Evolutionary conservation across 83 land plant species (phyloP), one percentile per base, ranked within the genome.

Genomic region (Picea abies): DNA sequence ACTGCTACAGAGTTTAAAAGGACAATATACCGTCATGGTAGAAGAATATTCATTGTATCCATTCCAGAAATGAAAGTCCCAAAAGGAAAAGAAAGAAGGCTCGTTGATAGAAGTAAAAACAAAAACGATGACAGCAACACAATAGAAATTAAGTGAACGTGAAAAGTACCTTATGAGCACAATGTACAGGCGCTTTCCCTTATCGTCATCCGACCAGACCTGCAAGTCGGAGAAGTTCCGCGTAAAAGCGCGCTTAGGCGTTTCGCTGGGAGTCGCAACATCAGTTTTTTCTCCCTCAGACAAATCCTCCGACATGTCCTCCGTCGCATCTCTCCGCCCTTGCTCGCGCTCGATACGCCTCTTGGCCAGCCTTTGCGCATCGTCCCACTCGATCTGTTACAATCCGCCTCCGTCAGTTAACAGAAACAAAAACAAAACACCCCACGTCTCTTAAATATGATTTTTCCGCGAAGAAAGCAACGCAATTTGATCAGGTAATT

Each of bases 241-340:
- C 23, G 91, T 86, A 63, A 87, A 89, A 39, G 49, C 84, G 56
- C 77, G 82, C 76, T 81, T 85, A n/a, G 94, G 91, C n/a, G 92
- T 88, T 19, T 85, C 90, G 37, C 60, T 66, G 25, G 60, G 82
- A 7, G 75, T 37, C 14, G 80, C 10, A 12, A 47, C 44, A 29
- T 95, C 93, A 11, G 92, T 86, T 65, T 85, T 96, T 81, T 95
- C 99, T 20, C 94, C 96, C 84, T 95, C 98, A 5, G 98, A 92
- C 79, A 95, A 86, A 86, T 97, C 97, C 77, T 94, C 96, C 3
- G 94, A 92, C 95, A 97, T 89, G 66, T 96, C 99, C 78, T 96
- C 98, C 0, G 96, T 90, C 9, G 95, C 98, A 88, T 94, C 99
- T 76, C 86, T 91, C 73, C 92, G 88, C 0, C 99, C 99, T 87